A percentile compares a stretch with the other conserved stretches of the same genome.
These are phyloP conservation scores for Exophiala bonariae DNA, from an alignment of 2,329 filamentous ascomycete genomes.

Conservation along the genomic window DNA sequence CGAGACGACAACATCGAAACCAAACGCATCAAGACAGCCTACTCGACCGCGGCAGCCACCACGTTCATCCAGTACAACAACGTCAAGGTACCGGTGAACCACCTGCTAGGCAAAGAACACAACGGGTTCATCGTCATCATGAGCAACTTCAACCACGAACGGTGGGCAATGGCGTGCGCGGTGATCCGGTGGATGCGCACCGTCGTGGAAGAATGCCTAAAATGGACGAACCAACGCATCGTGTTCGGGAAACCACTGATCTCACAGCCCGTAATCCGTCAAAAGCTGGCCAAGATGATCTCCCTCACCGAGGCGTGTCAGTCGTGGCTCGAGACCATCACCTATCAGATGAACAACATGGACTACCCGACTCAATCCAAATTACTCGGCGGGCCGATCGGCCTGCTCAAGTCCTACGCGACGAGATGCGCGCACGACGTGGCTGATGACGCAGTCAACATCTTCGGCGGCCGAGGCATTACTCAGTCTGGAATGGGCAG, in stretches of 20 bases:
- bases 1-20: slow-evolving; percentile 68
- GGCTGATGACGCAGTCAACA: slow-evolving; percentile 65
- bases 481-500: slow-evolving; percentile 71
- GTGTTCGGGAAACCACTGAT: slow-evolving; percentile 69
- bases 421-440: slow-evolving; percentile 72
- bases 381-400: slow-evolving; percentile 69
- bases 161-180: slow-evolving; percentile 66
- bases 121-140: slow-evolving; percentile 73
- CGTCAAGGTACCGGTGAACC: slow-evolving; percentile 68
- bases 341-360: slow-evolving; percentile 57
- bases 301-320: slow-evolving; percentile 68
- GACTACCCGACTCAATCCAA: slow-evolving; percentile 40
- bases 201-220: slow-evolving; percentile 64
- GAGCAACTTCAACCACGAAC: slow-evolving; percentile 80
- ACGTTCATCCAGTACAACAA: slow-evolving; percentile 76
- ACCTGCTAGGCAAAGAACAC: slow-evolving; percentile 69
- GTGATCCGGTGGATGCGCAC: slow-evolving; percentile 62
- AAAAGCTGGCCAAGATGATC: slow-evolving; percentile 69
- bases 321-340: slow-evolving; percentile 59
- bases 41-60: slow-evolving; percentile 66
- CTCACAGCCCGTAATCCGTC: slow-evolving; percentile 72
- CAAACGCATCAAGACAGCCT: slow-evolving; percentile 66
- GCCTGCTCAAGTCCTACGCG: slow-evolving; percentile 69
- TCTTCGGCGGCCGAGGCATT: slow-evolving; percentile 74
- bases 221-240: slow-evolving; percentile 79